These are phyloP conservation scores for Phyllosticta citrichinensis DNA, from an alignment of 2,329 filamentous ascomycete species.

Conservation along the genomic window DNA sequence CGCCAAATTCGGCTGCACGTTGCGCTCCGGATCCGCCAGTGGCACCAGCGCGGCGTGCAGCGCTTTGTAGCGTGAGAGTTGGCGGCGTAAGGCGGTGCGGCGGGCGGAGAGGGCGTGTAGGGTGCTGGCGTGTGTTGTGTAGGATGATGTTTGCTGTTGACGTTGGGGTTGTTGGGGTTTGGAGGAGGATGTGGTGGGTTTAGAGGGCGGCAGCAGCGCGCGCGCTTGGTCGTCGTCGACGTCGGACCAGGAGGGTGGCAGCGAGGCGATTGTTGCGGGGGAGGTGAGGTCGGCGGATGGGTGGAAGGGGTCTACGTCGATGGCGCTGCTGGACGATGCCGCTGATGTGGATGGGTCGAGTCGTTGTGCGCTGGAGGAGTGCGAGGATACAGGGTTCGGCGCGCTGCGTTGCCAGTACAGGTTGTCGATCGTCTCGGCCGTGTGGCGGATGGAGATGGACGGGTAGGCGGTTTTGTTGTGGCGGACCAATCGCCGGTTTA, in stretches of 20 bases:
- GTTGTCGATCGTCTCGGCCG: slow-evolving; percentile 62
- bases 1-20: slow-evolving; percentile 55
- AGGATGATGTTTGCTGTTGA: not conserved
- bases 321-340: too few relatives aligned
- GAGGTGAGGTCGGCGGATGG: not conserved
- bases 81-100: slow-evolving; percentile 39
- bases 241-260: slow-evolving; percentile 20
- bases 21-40: slow-evolving; percentile 37
- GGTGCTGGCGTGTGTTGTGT: slow-evolving; percentile 29
- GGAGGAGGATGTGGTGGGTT: not conserved
- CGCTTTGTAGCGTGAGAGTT: slow-evolving; percentile 39
- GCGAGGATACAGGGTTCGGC: too few relatives aligned
- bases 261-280: slow-evolving; percentile 20
- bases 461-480: slow-evolving; percentile 58
- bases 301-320: not conserved
- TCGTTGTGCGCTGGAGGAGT: not conserved
- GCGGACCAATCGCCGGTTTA: slow-evolving; percentile 54
- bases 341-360: not conserved
- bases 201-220: not conserved
- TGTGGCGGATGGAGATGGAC: slow-evolving; percentile 57
- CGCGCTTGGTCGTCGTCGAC: slow-evolving; percentile 7
- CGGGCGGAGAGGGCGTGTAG: slow-evolving; percentile 40
- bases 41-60: slow-evolving; percentile 44
- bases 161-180: slow-evolving; percentile 11
- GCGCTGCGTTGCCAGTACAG: slow-evolving; percentile 44